Percentiles rank a stretch among this genome's conserved stretches.
Evolutionary conservation across 2,329 filamentous ascomycete genomes (phyloP).

Genomic region (Leptosphaerulina australis): DNA sequence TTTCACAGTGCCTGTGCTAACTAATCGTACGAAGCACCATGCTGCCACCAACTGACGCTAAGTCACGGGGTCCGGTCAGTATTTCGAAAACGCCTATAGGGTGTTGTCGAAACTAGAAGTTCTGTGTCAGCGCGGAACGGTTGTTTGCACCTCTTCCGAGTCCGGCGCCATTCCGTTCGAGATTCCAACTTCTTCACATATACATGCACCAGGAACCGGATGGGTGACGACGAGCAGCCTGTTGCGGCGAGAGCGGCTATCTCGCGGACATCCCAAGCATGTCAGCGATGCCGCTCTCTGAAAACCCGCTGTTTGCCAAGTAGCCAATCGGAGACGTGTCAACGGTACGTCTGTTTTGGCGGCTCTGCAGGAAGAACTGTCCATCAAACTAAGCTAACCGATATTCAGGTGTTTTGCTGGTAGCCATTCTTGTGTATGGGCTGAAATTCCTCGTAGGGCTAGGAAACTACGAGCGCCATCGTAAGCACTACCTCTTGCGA

Average conservation of each 20-base stretch:
- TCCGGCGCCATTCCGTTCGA: constrained; percentile 1
- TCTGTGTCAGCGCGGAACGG: constrained; percentile 9
- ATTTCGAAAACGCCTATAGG: too few relatives aligned
- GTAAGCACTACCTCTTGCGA: constrained; percentile 26
- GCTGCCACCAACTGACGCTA: too few relatives aligned
- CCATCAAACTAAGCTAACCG: constrained; percentile 1
- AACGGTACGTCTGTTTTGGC: constrained; percentile 30
- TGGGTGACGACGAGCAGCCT: constrained; percentile 34
- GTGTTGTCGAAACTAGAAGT: background rate
- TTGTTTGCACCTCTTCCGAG: background rate
- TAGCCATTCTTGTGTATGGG: constrained; percentile 41
- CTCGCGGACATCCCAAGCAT: constrained; percentile 39
- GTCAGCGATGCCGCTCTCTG: constrained; percentile 42
- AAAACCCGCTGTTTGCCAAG: constrained; percentile 46
- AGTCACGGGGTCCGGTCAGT: too few relatives aligned
- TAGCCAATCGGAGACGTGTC: constrained; percentile 34
- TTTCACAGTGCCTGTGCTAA: too few relatives aligned
- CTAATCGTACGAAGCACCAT: too few relatives aligned
- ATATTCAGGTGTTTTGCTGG: constrained; percentile 31
- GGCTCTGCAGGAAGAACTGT: background rate
- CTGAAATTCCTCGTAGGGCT: constrained; percentile 36
- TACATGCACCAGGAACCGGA: constrained; percentile 11
- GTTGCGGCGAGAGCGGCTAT: constrained; percentile 17
- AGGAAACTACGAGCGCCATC: constrained; percentile 41
- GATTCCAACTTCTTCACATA: background rate